Base-by-base conservation (phyloP, 305 asterid genomes). In the Striga hermonthica region DNA sequence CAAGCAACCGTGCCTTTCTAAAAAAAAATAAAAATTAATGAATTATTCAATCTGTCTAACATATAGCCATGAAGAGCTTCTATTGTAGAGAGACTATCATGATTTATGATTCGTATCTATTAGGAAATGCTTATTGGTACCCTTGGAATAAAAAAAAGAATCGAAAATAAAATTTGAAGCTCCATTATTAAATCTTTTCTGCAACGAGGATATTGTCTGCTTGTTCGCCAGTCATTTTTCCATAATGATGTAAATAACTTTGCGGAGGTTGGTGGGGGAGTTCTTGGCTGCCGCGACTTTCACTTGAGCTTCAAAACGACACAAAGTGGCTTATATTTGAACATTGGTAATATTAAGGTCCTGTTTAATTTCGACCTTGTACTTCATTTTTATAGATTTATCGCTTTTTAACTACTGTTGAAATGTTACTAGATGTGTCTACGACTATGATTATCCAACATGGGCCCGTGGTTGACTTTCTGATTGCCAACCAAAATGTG, bases 391-490 rank as follows among this genome's bases (percentile, higher is more conserved):
- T 61, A 9, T 61, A 43, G 39, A 64, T 56, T 9, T 64, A 22
- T 35, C 47, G 43, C 3, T 14, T 36, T 8, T 41, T 35, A 38
- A 9, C 28, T 49, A 38, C 35, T 75, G 57, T 64, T 56, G 61
- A 13, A 9, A 13, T n/a, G 5, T 52, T 52, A 37, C 1, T 74
- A 82, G 97, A 90, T 78, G 95, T 86, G 38, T 88, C 97, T n/a
- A 84, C 97, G 3, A 88, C 97, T 39, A 88, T 89, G 95, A 82
- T 90, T 58, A 79, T 90, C 64, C 86, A 77, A 74, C 96, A 95
- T 60, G 96, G 96, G 41, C 84, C 93, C 8, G 83, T 90, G 65
- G 89, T 73, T 0, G 92, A 88, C 74, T 90, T 88, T 71, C 73
- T 90, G 65, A 76, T 81, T 48, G 84, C 83, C 22, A 86, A 86